A percentile compares a stretch with the other conserved stretches of the same genome.
phyloP scores from a whole-genome alignment of 2,329 filamentous ascomycete species.

The Penicillium sp. region DNA sequence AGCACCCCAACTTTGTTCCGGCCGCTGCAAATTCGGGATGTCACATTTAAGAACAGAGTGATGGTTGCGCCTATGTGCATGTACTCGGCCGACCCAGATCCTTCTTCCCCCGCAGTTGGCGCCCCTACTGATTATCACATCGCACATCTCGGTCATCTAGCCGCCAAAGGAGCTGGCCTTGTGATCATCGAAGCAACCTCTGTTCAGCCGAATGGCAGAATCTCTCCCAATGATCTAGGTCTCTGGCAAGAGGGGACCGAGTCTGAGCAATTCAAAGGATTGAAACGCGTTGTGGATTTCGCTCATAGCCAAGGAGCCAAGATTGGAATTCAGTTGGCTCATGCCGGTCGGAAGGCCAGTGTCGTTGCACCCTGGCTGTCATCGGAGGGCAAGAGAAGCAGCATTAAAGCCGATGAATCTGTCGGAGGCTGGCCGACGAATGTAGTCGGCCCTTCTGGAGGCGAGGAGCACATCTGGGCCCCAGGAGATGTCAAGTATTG shows the following conservation, averaged over 20 bases:
- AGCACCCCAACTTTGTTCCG: constrained; percentile 57
- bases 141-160: constrained; percentile 76
- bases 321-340: constrained; percentile 76
- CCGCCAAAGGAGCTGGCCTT: constrained; percentile 71
- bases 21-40: constrained; percentile 55
- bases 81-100: constrained; percentile 60
- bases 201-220: constrained; percentile 74
- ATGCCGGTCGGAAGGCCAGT: constrained; percentile 69
- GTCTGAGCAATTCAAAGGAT: constrained; percentile 65
- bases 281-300: constrained; percentile 70
- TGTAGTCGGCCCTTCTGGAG: constrained; percentile 39
- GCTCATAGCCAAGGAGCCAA: constrained; percentile 75
- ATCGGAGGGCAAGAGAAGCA: constrained; percentile 15
- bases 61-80: constrained; percentile 65
- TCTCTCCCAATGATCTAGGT: constrained; percentile 63
- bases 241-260: constrained; percentile 70
- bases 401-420: constrained; percentile 47
- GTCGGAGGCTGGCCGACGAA: constrained; percentile 57
- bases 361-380: constrained; percentile 53
- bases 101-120: constrained; percentile 45
- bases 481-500: constrained; percentile 62
- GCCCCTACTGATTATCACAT: constrained; percentile 79
- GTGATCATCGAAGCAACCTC: constrained; percentile 76
- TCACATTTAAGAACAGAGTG: constrained; percentile 66
- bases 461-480: constrained; percentile 58